These are phyloP conservation scores for Lanmaoa pseudosensibilis DNA, from an alignment of 768 basidiomycete genomes.

Conservation along the genomic window DNA sequence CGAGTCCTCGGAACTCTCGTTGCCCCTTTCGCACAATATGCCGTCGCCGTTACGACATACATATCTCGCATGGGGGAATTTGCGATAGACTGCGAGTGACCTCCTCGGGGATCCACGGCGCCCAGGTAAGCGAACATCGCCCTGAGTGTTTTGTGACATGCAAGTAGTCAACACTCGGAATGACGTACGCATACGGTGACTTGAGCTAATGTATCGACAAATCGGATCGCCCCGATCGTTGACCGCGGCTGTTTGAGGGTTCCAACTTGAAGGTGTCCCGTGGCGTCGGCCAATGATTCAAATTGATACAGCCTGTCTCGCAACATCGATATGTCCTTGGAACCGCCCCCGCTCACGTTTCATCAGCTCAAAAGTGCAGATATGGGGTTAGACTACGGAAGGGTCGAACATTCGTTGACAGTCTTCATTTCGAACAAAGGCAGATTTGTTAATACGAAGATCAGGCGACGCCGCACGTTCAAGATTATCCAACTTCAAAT, in stretches of 20 bases:
- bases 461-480: no score
- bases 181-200: neutral
- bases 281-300: neutral
- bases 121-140: neutral
- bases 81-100: neutral
- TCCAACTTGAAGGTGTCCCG: neutral
- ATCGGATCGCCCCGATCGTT: neutral
- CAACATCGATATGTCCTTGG: neutral
- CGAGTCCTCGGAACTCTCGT: neutral
- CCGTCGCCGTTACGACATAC: neutral
- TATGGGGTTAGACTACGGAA: neutral
- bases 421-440: neutral
- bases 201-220: neutral
- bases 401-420: neutral
- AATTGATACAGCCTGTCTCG: neutral
- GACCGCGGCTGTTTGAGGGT: neutral
- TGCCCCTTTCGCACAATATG: neutral
- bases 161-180: no score
- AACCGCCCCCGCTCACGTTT: neutral
- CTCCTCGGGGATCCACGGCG: no score
- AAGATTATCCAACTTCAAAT: neutral
- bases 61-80: neutral
- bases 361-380: neutral
- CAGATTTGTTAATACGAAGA: neutral
- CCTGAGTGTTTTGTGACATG: neutral